Evolutionary conservation across 2,329 filamentous ascomycete species (phyloP), one percentile per base, ranked within the genome.

Genomic region (Cladophialophora carrionii): DNA sequence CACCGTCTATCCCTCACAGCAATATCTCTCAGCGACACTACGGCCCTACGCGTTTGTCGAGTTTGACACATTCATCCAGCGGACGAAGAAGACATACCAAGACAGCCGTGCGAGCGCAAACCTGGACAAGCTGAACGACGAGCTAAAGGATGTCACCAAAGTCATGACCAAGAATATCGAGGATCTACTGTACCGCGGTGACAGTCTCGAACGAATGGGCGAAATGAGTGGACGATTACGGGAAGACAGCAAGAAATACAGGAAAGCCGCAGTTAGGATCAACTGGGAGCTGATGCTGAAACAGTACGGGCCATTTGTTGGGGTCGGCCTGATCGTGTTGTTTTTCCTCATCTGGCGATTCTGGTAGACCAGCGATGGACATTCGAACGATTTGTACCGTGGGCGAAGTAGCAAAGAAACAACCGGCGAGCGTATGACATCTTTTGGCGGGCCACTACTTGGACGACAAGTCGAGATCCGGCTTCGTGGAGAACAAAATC

Each of bases 101-200:
- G 95, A 99, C 78, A 88, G 90, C 61, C 88, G 95, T 70, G 95
- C 95, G 17, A 87, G 91, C 14, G 90, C 93, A 79, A 98, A 98
- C 79, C 86, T 99, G 64, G 92, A 96, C 78, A 92, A 94, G 80
- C 83, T 99, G 71, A 98, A 99, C 76, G 92, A 97, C 75, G 96
- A 99, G 84, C 86, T 99, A 71, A 90, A 93, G 77, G 95, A 98
- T 79, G 96, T 99, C 62, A 98, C 95, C 1, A 93, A 97, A 81
- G 93, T 99, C 75, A 99, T 99, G 96, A 98, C 93, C 62, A 98
- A 98, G 86, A 99, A 99, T 78, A 98, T 99, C 72, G 95, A 99
- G 83, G 95, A 99, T 78, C 81, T 99, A 75, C 82, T 99, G 60
- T 99, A 99, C 77, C 84, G 96, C 68, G 95, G 95, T 31, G 95